A percentile compares a stretch with the other conserved stretches of the same genome.
phyloP scores from a whole-genome alignment of 257 asterid genomes.

The Solanum chmielewskii region DNA sequence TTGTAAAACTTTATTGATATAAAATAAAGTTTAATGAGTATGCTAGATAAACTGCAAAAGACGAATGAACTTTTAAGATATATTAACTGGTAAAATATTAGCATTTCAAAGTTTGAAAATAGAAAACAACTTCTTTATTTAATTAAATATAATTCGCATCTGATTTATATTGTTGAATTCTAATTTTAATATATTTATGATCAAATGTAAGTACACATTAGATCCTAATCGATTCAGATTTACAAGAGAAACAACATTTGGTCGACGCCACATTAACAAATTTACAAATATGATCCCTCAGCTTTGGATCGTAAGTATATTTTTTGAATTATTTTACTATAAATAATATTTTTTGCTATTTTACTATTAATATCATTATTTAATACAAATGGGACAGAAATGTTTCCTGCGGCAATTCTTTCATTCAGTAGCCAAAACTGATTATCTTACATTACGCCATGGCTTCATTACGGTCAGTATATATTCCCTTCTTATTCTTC shows the following conservation, averaged over 20 bases:
- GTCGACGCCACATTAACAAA: constrained; percentile 38
- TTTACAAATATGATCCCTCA: constrained; percentile 15
- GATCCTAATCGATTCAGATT: constrained; percentile 68
- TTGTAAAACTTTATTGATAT: no score
- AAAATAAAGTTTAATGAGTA: no score
- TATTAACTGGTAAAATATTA: no score
- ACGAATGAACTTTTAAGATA: neutral
- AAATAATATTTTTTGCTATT: neutral
- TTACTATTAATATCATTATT: neutral
- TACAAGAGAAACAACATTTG: constrained; percentile 62
- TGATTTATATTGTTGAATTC: neutral
- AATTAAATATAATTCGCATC: neutral
- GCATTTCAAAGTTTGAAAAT: neutral
- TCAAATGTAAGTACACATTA: constrained; percentile 3
- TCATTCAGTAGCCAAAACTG: constrained; percentile 56
- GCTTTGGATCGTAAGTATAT: constrained; percentile 49
- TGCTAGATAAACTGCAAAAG: neutral
- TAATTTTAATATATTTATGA: neutral
- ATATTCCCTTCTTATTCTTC: neutral
- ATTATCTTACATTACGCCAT: constrained; percentile 73
- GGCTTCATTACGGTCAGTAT: constrained; percentile 61
- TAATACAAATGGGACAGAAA: constrained; percentile 25
- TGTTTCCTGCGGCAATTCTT: constrained; percentile 74
- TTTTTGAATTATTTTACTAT: neutral
- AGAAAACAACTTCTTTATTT: neutral